These are phyloP conservation scores for Epichloe baconii DNA, from an alignment of 2,329 filamentous ascomycete species.

Conservation along the genomic window DNA sequence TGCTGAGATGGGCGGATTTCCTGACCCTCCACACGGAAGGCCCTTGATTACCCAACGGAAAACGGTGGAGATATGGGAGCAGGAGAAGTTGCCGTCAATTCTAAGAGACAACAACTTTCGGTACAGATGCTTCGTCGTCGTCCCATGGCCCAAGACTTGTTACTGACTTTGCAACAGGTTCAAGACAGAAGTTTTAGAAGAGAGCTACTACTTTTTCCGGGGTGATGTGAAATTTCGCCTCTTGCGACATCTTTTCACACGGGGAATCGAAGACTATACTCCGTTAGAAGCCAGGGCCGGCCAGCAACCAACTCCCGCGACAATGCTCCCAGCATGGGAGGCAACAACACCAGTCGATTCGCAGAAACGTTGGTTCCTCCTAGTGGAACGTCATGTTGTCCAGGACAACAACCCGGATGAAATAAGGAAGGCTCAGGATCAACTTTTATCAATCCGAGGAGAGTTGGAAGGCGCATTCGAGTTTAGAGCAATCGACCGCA, in stretches of 20 bases:
- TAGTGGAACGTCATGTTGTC: slow-evolving; percentile 37
- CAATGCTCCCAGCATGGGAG: slow-evolving; percentile 32
- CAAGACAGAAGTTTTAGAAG: slow-evolving; percentile 39
- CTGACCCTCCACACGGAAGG: slow-evolving; percentile 39
- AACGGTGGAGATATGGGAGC: slow-evolving; percentile 42
- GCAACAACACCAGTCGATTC: slow-evolving; percentile 34
- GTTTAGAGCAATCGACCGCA: slow-evolving; percentile 38
- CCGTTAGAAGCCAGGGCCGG: slow-evolving; percentile 17
- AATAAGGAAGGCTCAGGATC: slow-evolving; percentile 40
- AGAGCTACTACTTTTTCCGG: slow-evolving; percentile 38
- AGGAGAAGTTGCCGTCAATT: slow-evolving; percentile 32
- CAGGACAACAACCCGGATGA: slow-evolving; percentile 47
- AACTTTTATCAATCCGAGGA: slow-evolving; percentile 30
- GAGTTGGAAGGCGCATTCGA: slow-evolving; percentile 40
- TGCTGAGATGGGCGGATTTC: slow-evolving; percentile 45
- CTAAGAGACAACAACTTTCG: slow-evolving; percentile 39
- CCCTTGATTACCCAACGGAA: slow-evolving; percentile 37
- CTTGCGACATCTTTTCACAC: slow-evolving; percentile 31
- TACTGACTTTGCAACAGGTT: slow-evolving; percentile 25
- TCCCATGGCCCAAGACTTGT: neutral
- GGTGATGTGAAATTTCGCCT: slow-evolving; percentile 43
- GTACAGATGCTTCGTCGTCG: slow-evolving; percentile 20
- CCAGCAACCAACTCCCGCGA: slow-evolving; percentile 8
- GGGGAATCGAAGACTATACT: slow-evolving; percentile 17
- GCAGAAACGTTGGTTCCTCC: slow-evolving; percentile 40